A percentile compares a stretch with the other conserved stretches of the same genome.
These are phyloP conservation scores for Xerocomus spinulosus DNA, from an alignment of 768 basidiomycete species.

Conservation along the genomic window DNA sequence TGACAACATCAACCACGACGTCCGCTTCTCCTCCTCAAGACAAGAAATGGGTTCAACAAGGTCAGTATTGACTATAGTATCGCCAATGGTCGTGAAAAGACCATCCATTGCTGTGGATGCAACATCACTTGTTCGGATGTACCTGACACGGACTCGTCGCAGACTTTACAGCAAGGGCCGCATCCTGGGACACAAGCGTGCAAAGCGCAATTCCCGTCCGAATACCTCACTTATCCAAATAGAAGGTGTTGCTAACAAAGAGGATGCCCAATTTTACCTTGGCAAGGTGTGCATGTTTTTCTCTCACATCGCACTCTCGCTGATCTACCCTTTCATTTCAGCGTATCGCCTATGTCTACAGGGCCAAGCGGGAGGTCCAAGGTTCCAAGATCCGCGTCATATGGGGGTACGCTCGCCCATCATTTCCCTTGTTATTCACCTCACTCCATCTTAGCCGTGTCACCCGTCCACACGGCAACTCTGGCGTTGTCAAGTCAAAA, in stretches of 20 bases:
- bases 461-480: constrained; percentile 90
- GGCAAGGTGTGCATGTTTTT: constrained; percentile 72
- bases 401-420: constrained; percentile 75
- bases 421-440: neutral
- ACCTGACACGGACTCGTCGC: constrained; percentile 8
- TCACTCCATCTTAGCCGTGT: constrained; percentile 55
- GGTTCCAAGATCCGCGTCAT: constrained; percentile 97
- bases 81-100: neutral
- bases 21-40: constrained; percentile 25
- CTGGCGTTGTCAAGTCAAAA: constrained; percentile 95
- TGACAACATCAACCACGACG: constrained; percentile 26
- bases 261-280: constrained; percentile 96
- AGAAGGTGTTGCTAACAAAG: constrained; percentile 90
- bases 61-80: constrained; percentile 40
- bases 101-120: constrained; percentile 15
- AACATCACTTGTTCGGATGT: constrained; percentile 10
- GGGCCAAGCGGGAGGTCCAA: constrained; percentile 89
- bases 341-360: constrained; percentile 98
- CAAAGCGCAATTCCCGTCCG: constrained; percentile 92
- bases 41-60: constrained; percentile 76
- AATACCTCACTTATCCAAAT: constrained; percentile 97
- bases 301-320: neutral
- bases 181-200: constrained; percentile 96
- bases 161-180: constrained; percentile 97
- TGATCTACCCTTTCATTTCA: constrained; percentile 27